A percentile compares a stretch with the other conserved stretches of the same genome.
phyloP scores from a whole-genome alignment of 2,329 filamentous ascomycete genomes.

The Diatrype stigma region DNA sequence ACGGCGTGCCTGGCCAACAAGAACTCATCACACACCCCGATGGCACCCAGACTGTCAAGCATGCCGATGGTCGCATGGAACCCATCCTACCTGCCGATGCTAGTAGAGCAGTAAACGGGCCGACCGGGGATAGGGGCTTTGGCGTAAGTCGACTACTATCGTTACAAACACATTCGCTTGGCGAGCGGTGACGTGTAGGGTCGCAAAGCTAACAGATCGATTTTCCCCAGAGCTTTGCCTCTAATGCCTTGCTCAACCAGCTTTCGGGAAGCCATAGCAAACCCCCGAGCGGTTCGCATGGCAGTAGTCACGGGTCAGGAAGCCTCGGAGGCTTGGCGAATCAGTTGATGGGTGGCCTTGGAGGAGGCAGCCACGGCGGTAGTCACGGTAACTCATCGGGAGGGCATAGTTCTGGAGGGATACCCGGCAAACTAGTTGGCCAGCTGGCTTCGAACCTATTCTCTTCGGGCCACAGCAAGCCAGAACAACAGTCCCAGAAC shows the following conservation, averaged over 20 bases:
- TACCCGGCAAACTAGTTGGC: constrained; percentile 50
- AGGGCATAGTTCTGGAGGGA: constrained; percentile 20
- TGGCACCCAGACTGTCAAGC: constrained; percentile 57
- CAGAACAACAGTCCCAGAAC: constrained; percentile 35
- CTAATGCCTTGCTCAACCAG: constrained; percentile 49
- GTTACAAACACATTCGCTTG: constrained; percentile 7
- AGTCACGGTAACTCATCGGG: constrained; percentile 21
- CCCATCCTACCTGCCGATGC: constrained; percentile 49
- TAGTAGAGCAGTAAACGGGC: constrained; percentile 47
- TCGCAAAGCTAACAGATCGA: constrained; percentile 18
- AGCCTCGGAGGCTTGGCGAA: constrained; percentile 44
- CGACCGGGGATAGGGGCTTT: constrained; percentile 56
- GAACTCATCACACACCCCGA: constrained; percentile 60
- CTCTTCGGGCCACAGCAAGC: constrained; percentile 43
- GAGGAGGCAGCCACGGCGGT: constrained; percentile 18
- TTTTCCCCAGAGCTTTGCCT: constrained; percentile 55
- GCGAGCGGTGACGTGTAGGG: constrained; percentile 11
- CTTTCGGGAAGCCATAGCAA: constrained; percentile 43
- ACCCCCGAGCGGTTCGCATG: constrained; percentile 24
- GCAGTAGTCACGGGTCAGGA: constrained; percentile 32
- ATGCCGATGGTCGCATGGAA: constrained; percentile 58
- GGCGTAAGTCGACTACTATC: constrained; percentile 48
- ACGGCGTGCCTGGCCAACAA: constrained; percentile 47
- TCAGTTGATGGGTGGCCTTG: constrained; percentile 34
- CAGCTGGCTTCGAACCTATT: constrained; percentile 54